Conservation (phyloP, 345 rosid species). For the Eucalyptus paniculata region DNA sequence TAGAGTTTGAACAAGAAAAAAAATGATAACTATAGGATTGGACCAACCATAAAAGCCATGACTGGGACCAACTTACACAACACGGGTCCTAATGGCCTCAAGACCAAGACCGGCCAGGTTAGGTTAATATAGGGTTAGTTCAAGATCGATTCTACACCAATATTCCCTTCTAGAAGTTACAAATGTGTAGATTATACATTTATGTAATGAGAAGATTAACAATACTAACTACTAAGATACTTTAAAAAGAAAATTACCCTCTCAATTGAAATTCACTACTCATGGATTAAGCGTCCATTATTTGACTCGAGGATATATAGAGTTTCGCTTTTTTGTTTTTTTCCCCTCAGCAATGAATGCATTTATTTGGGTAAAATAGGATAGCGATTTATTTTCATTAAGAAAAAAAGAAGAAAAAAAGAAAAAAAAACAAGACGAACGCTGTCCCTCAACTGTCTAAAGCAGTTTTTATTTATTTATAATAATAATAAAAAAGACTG, state of each 20-base stretch:
- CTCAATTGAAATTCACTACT: neutral
- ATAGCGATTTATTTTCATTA: neutral
- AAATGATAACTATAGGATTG: too few relatives aligned
- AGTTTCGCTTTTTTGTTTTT: neutral
- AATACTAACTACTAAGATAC: neutral
- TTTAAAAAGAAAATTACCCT: neutral
- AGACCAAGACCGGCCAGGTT: accelerated
- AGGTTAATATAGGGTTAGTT: too few relatives aligned
- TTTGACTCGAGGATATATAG: accelerated
- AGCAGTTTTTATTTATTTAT: neutral
- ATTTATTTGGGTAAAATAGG: neutral
- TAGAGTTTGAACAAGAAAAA: too few relatives aligned
- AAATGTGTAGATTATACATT: neutral
- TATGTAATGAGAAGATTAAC: neutral
- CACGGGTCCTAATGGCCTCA: too few relatives aligned
- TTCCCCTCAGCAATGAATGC: neutral
- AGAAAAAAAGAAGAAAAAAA: neutral
- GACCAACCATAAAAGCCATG: too few relatives aligned
- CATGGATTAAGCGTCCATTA: neutral
- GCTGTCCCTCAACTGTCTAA: neutral
- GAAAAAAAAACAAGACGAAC: too few relatives aligned
- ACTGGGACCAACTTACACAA: accelerated
- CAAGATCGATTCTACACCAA: too few relatives aligned
- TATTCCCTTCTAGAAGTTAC: neutral
- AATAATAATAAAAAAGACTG: neutral